phyloP scores from a whole-genome alignment of 2,329 filamentous ascomycete species.

The Hypomyces perniciosus region DNA sequence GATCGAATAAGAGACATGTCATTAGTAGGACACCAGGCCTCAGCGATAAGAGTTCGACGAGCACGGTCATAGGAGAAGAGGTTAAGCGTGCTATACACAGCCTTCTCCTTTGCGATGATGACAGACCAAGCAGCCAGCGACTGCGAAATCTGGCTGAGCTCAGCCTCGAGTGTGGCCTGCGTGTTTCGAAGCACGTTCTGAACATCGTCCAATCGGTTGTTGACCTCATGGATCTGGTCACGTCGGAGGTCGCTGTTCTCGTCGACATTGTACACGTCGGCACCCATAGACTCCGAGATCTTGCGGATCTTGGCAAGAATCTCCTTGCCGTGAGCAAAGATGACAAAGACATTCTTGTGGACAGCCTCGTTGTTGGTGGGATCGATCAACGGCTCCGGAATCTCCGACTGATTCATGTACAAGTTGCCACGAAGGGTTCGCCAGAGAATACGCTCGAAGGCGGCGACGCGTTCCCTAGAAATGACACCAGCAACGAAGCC shows the following conservation, averaged over 20 bases:
- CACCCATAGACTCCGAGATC: slow-evolving; percentile 95
- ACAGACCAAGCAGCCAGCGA: slow-evolving; percentile 96
- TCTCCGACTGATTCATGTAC: slow-evolving; percentile 99
- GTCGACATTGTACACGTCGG: slow-evolving; percentile 92
- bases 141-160: slow-evolving; percentile 88
- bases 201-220: slow-evolving; percentile 84
- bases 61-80: slow-evolving; percentile 95
- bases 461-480: slow-evolving; percentile 81
- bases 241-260: slow-evolving; percentile 93
- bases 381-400: slow-evolving; percentile 86
- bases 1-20: slow-evolving; percentile 84
- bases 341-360: slow-evolving; percentile 98
- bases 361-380: slow-evolving; percentile 87
- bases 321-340: slow-evolving; percentile 97
- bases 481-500: slow-evolving; percentile 98
- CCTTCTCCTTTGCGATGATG: slow-evolving; percentile 96
- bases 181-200: slow-evolving; percentile 92
- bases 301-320: slow-evolving; percentile 98
- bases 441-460: slow-evolving; percentile 97
- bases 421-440: slow-evolving; percentile 93
- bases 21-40: slow-evolving; percentile 95
- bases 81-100: slow-evolving; percentile 92
- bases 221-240: slow-evolving; percentile 96
- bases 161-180: slow-evolving; percentile 85
- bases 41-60: slow-evolving; percentile 91